A percentile compares a stretch with the other conserved stretches of the same genome.
phyloP scores from a whole-genome alignment of 768 basidiomycete species.

The Candolleomyces eurysporus region DNA sequence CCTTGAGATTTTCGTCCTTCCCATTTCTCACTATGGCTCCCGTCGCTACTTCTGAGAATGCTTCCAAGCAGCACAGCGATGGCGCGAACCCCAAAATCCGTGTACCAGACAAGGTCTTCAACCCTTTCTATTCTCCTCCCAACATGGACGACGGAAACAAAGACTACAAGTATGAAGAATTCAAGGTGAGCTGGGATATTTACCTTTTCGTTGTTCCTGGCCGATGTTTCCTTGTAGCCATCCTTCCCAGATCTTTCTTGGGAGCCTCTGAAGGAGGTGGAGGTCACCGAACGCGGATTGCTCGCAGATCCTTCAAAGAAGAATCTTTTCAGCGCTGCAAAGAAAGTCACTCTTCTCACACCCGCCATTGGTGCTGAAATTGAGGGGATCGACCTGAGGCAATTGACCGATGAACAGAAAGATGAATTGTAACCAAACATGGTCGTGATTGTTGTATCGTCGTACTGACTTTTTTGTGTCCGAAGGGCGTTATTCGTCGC shows the following conservation, averaged over 20 bases:
- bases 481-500: slow-evolving; percentile 67
- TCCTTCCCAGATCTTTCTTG: slow-evolving; percentile 61
- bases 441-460: background rate
- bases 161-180: slow-evolving; percentile 53
- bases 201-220: background rate
- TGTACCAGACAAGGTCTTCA: slow-evolving; percentile 36
- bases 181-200: slow-evolving; percentile 43
- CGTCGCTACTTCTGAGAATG: slow-evolving; percentile 39
- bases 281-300: slow-evolving; percentile 67
- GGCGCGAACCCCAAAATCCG: slow-evolving; percentile 15
- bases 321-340: slow-evolving; percentile 59
- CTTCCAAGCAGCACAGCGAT: slow-evolving; percentile 9
- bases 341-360: slow-evolving; percentile 66
- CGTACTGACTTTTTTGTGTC: slow-evolving; percentile 9
- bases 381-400: slow-evolving; percentile 67
- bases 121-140: slow-evolving; percentile 69
- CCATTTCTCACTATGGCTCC: slow-evolving; percentile 41
- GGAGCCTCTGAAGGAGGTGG: slow-evolving; percentile 56
- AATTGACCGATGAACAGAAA: slow-evolving; percentile 65
- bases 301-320: slow-evolving; percentile 70
- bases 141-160: slow-evolving; percentile 48
- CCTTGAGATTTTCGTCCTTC: background rate
- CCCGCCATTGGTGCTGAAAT: slow-evolving; percentile 77
- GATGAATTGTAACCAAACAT: slow-evolving; percentile 64
- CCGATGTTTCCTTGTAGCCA: slow-evolving; percentile 40